Percentiles rank a stretch among this genome's conserved stretches.
These are phyloP conservation scores for Hymenoscyphus infarciens DNA, from an alignment of 2,329 filamentous ascomycete species.

Conservation along the genomic window DNA sequence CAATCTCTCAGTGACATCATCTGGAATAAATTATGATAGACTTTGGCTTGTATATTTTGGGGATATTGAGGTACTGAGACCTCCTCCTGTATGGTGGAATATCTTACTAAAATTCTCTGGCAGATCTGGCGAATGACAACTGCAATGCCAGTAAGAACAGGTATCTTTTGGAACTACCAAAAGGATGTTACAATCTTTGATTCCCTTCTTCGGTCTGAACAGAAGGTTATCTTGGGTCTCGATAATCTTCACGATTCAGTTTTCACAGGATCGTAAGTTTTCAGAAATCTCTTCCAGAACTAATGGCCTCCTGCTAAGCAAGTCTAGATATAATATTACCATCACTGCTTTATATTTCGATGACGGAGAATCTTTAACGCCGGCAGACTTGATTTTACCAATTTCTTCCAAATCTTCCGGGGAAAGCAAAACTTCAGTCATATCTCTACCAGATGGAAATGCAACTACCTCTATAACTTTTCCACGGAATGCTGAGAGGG, in stretches of 20 bases:
- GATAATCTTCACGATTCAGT: constrained; percentile 67
- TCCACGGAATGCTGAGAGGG: constrained; percentile 63
- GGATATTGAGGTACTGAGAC: constrained; percentile 61
- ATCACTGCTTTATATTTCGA: constrained; percentile 70
- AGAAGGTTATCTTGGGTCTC: constrained; percentile 77
- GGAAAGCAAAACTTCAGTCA: constrained; percentile 58
- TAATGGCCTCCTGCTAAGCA: no score
- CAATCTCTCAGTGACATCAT: constrained; percentile 70
- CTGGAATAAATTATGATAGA: constrained; percentile 72
- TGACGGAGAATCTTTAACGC: constrained; percentile 39
- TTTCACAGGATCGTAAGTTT: constrained; percentile 61
- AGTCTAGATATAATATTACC: constrained; percentile 56
- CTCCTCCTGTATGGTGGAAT: constrained; percentile 52
- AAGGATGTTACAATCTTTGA: constrained; percentile 76
- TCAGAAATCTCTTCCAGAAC: no score
- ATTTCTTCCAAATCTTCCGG: constrained; percentile 54
- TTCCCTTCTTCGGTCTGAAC: constrained; percentile 61
- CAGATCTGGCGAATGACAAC: constrained; percentile 69
- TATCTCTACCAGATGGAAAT: constrained; percentile 60
- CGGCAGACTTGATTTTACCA: constrained; percentile 65
- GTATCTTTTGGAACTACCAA: constrained; percentile 71
- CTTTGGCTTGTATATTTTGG: constrained; percentile 72
- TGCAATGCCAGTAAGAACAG: constrained; percentile 68
- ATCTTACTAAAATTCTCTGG: constrained; percentile 49
- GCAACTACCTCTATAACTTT: constrained; percentile 58